Evolutionary conservation across 148 eudicot species (phyloP).

Genomic region (Camellia sinensis): DNA sequence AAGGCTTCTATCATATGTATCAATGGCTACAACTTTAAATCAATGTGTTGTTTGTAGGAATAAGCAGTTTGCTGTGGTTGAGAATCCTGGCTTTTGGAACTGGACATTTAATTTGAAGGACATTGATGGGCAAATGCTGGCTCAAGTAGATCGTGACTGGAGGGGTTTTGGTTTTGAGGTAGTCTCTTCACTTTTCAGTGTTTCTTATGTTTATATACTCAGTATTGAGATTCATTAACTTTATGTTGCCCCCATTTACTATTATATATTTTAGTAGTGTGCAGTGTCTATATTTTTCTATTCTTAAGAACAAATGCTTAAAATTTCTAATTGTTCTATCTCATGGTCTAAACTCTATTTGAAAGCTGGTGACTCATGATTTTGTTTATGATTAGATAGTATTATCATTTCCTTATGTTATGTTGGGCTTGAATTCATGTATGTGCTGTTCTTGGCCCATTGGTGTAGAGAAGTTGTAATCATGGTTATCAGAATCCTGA

Average conservation of each 20-base stretch:
- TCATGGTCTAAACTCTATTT: background rate
- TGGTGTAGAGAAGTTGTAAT: background rate
- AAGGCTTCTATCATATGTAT: background rate
- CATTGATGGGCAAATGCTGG: slow-evolving; percentile 70
- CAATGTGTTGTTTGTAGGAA: slow-evolving; percentile 38
- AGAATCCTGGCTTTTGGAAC: slow-evolving; percentile 92
- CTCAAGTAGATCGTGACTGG: slow-evolving; percentile 94
- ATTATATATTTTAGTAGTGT: background rate
- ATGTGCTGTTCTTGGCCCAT: background rate
- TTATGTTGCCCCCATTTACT: too few relatives aligned
- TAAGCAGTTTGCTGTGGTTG: slow-evolving; percentile 92
- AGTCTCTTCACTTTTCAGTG: slow-evolving; percentile 13
- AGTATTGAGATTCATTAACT: background rate
- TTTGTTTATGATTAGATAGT: background rate
- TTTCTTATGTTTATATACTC: background rate
- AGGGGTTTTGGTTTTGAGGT: slow-evolving; percentile 99
- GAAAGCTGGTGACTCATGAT: background rate
- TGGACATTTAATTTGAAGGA: slow-evolving; percentile 98
- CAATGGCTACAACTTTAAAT: background rate
- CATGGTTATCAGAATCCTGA: too few relatives aligned
- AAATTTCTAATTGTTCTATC: background rate
- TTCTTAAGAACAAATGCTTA: background rate
- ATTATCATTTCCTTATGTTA: background rate
- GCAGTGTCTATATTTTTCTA: background rate
- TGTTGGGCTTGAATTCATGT: background rate